Evolutionary conservation across 352 stramenopile genomes (phyloP), one percentile per base, ranked within the genome.

Genomic region (Phytopythium litorale): DNA sequence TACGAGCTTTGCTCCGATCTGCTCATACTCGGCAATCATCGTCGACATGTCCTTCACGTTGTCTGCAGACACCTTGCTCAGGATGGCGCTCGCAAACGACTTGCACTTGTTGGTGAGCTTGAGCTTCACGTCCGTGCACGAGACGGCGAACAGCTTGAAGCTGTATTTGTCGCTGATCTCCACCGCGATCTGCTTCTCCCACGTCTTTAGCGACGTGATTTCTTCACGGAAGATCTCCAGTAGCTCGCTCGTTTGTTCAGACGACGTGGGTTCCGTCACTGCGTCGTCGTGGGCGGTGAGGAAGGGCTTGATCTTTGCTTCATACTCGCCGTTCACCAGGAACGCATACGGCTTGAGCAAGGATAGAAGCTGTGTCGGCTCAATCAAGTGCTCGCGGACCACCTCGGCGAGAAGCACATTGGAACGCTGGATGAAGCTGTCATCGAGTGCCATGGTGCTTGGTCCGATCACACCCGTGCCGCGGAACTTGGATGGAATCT

Each of bases 91-190:
- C 23, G 76, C 69, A 3, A 96, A 76, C 12, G 75, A 62, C 51
- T 96, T 88, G 48, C 85, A 79, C 62, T 91, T 92, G 50, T 76
- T 75, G 16, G 79, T 68, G 11, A 98, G 72, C n/a, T 88, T 81
- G 18, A 88, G 67, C 65, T 97, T 98, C n/a, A 88, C 84, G 9
- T 97, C 89, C 2, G 75, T 68, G 65, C 87, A 97, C 16, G 85
- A 91, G 25, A 98, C 88, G 7, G 84, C 85, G 62, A 98, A 97
- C 52, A 98, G 73, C 48, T 84, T 77, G 65, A 96, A 97, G 65
- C 78, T 89, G 71, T 88, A 97, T 45, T 97, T 87, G 58, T 98
- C 91, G n/a, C 76, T 66, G 43, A 96, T 81, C 0, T 71, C 65
- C 4, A 66, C 60, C 13, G 64, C 58, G 19, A 96, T 73, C 15